Evolutionary conservation across 1,139 yeast genomes (phyloP).

Genomic region (Meyerozyma smithsonii): DNA sequence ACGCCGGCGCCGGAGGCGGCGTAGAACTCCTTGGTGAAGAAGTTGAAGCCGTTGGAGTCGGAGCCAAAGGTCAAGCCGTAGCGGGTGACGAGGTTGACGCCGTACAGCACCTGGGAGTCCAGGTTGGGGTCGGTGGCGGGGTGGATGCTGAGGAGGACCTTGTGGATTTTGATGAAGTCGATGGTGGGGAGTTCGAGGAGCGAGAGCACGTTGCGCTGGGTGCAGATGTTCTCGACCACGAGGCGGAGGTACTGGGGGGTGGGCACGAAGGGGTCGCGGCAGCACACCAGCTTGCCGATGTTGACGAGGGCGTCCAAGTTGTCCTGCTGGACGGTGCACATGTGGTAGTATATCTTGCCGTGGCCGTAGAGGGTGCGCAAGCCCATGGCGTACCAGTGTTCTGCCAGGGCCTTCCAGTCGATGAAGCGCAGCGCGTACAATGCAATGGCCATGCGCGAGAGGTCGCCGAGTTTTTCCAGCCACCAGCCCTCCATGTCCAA

Average conservation of each 20-base stretch:
- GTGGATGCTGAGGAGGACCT: conserved; percentile 42
- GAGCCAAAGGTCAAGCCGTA: conserved; percentile 70
- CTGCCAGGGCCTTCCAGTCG: conserved; percentile 78
- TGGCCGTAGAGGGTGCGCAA: conserved; percentile 71
- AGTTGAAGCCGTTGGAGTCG: conserved; percentile 61
- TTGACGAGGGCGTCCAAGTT: conserved; percentile 74
- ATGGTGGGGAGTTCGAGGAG: conserved; percentile 56
- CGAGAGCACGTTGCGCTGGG: conserved; percentile 62
- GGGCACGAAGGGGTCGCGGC: conserved; percentile 79
- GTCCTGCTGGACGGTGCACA: conserved; percentile 80
- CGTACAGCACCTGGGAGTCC: conserved; percentile 43
- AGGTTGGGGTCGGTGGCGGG: conserved; percentile 25
- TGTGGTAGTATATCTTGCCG: conserved; percentile 76
- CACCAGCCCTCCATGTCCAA: conserved; percentile 71
- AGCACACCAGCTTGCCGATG: conserved; percentile 70
- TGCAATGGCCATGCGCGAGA: conserved; percentile 80
- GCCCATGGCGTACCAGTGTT: conserved; percentile 69
- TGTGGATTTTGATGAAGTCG: conserved; percentile 63
- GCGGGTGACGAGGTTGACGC: conserved; percentile 61
- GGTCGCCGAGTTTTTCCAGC: conserved; percentile 71
- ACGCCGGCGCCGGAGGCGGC: conserved; percentile 29
- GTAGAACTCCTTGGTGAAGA: conserved; percentile 50
- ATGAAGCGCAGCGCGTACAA: conserved; percentile 69
- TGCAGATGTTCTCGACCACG: conserved; percentile 73
- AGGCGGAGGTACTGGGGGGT: conserved; percentile 70